Evolutionary conservation across 1,139 yeast species (phyloP), one percentile per base, ranked within the genome.

Genomic region (Geotrichum restrictum): DNA sequence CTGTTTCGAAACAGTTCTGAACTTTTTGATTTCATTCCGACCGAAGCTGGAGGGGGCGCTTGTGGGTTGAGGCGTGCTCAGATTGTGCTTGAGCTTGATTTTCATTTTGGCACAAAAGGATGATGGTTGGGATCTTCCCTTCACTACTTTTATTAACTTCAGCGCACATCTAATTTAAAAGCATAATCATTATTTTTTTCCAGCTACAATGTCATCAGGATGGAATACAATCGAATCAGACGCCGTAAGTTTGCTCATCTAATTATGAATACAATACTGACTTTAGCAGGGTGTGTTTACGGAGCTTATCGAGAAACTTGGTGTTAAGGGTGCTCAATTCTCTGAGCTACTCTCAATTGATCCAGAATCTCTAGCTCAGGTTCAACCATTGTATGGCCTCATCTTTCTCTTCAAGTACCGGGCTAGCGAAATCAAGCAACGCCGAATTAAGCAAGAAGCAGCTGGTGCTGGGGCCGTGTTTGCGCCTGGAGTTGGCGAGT

Each of bases 161-260:
- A 11, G 14, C 41, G 10, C 14, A 10, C 29, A 24, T 8, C 29
- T 8, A 24, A 24, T 5, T 24, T 24, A 5, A 5, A 8, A 24
- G 29, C 8, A 5, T 5, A 24, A 5, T 16, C 4, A 5, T 16
- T 34, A n/a, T 4, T 5, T 6, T 34, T 5, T 6, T n/a, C 4
- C 38, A 24, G 8, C 8, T 8, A 24, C 29, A 29, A 57, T 52
- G 40, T 57, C 62, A 36, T 61, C 68, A 11, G 68, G 82, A 11
- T 83, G 89, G 88, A 82, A 82, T 61, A 81, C 87, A 1, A 81
- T 83, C 22, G 88, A 82, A 62, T 80, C 85, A 3, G 89, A 83
- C 66, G 86, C 87, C 0, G 56, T 53, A 46, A 24, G 56, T 49
- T 22, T 24, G 14, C 10, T 6, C 13, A 6, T 16, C n/a, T n/a